phyloP scores from a whole-genome alignment of 768 basidiomycete genomes.

The Boletus pseudopeckii region DNA sequence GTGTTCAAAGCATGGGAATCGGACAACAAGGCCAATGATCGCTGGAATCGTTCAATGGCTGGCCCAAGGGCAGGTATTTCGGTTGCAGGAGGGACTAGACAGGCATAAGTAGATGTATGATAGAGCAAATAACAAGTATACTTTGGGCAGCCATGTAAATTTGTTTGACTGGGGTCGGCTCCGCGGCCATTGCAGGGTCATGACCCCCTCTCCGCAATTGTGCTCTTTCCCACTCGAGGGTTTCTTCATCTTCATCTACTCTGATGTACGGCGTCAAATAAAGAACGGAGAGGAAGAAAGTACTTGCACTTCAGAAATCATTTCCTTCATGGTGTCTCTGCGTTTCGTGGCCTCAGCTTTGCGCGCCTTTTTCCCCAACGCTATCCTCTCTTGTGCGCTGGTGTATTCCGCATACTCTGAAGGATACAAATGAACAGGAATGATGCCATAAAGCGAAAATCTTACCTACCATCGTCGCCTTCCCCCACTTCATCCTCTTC shows the following conservation, averaged over 20 bases:
- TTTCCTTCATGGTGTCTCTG: constrained; percentile 68
- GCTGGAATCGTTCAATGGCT: constrained; percentile 58
- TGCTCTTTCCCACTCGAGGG: constrained; percentile 80
- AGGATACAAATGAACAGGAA: constrained; percentile 6
- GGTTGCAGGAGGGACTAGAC: constrained; percentile 60
- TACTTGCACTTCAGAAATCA: constrained; percentile 79
- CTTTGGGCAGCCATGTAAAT: constrained; percentile 72
- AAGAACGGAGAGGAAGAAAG: neutral
- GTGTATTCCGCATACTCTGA: constrained; percentile 86
- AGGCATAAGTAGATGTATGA: constrained; percentile 11
- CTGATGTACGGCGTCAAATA: constrained; percentile 33
- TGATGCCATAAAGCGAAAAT: neutral
- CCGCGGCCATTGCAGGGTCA: constrained; percentile 35
- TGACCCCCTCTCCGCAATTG: constrained; percentile 77
- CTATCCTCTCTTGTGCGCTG: constrained; percentile 81
- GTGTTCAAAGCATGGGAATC: constrained; percentile 67
- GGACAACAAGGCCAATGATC: constrained; percentile 56
- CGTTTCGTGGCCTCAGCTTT: constrained; percentile 67
- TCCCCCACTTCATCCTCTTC: constrained; percentile 90
- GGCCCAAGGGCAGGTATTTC: constrained; percentile 63
- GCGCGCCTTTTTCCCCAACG: constrained; percentile 76
- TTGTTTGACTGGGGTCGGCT: constrained; percentile 42
- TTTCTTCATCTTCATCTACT: constrained; percentile 82
- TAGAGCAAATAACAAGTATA: constrained; percentile 34
- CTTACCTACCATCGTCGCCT: constrained; percentile 73